A percentile compares a stretch with the other conserved stretches of the same genome.
Evolutionary conservation across 495 filamentous ascomycete species (phyloP).

Genomic region (Apiosordaria backusii): DNA sequence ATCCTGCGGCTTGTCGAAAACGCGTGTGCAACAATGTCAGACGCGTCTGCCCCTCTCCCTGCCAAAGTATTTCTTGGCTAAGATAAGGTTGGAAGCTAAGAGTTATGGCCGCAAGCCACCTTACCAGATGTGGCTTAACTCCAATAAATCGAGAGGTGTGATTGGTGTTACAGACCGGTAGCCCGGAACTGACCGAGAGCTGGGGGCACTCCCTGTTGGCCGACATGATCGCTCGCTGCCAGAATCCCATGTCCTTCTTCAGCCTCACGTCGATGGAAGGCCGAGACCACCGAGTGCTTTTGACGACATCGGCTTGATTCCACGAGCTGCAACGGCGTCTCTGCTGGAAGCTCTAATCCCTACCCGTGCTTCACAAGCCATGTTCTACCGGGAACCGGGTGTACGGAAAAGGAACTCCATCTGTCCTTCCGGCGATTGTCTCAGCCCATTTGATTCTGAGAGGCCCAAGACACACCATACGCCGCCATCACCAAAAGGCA

Average conservation of each 20-base stretch:
- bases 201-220: not conserved
- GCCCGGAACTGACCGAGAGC: not conserved
- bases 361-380: not conserved
- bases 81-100: not conserved
- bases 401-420: conserved; percentile 1
- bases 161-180: too few species aligned
- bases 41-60: not conserved
- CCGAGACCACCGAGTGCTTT: not conserved
- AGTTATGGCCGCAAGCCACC: not conserved
- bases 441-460: not conserved
- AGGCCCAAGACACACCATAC: not conserved
- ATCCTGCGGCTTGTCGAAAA: not conserved
- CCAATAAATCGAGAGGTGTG: too few species aligned
- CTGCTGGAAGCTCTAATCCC: not conserved
- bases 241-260: not conserved
- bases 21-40: not conserved
- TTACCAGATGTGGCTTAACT: not conserved
- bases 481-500: not conserved
- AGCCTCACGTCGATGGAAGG: conserved; percentile 3
- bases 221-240: not conserved
- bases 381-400: not conserved
- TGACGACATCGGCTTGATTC: not conserved
- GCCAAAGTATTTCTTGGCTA: not conserved
- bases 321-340: not conserved
- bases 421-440: not conserved